phyloP scores from a whole-genome alignment of 129 eudicot genomes.

The Flaveria bidentis region DNA sequence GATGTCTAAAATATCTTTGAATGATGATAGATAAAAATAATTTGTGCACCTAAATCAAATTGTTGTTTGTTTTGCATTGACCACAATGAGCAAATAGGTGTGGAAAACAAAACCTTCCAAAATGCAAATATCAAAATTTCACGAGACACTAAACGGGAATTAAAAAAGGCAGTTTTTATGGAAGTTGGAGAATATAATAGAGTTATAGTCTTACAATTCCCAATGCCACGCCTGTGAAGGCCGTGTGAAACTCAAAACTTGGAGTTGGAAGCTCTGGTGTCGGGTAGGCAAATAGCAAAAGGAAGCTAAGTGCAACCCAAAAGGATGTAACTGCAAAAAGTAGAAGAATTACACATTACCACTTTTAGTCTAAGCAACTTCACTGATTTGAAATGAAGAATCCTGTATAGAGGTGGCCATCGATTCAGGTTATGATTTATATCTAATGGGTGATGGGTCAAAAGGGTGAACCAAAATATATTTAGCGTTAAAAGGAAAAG shows the following conservation, averaged over 20 bases:
- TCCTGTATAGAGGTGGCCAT: not conserved
- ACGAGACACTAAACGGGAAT: not conserved
- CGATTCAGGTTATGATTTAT: not conserved
- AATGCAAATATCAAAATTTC: not conserved
- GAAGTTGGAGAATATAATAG: not conserved
- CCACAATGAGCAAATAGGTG: not conserved
- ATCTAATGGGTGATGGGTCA: not conserved
- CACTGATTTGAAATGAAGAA: not conserved
- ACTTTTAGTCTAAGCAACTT: slow-evolving; percentile 6
- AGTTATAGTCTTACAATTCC: slow-evolving; percentile 79
- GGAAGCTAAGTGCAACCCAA: slow-evolving; percentile 83
- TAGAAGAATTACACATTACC: slow-evolving; percentile 9
- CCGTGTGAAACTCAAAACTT: slow-evolving; percentile 93
- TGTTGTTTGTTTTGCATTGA: not conserved
- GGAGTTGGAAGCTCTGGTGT: slow-evolving; percentile 96
- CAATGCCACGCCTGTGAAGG: slow-evolving; percentile 91
- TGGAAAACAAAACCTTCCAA: not conserved
- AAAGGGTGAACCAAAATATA: not conserved
- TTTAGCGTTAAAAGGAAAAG: not conserved
- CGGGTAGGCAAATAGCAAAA: slow-evolving; percentile 91
- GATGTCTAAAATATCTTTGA: not conserved
- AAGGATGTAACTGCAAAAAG: slow-evolving; percentile 79
- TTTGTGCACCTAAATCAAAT: not conserved
- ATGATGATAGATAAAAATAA: not conserved
- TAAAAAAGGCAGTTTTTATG: not conserved